A percentile compares a stretch with the other conserved stretches of the same genome.
These are phyloP conservation scores for Fomitiporia mediterranea DNA, from an alignment of 1,284 basidiomycete genomes.

Conservation along the genomic window DNA sequence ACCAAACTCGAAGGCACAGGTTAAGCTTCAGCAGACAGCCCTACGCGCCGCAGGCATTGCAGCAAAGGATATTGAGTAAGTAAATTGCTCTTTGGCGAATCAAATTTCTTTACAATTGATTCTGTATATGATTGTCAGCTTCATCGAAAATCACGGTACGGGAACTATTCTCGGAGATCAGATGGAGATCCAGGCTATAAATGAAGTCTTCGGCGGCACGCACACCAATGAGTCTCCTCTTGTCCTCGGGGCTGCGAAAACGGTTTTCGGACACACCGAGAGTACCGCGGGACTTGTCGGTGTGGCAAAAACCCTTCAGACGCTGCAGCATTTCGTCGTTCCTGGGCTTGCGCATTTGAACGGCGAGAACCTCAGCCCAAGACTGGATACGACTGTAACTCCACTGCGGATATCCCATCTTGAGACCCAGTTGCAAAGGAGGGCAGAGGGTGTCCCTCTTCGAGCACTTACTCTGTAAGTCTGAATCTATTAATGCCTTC, in stretches of 20 bases:
- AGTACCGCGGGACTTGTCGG: slow-evolving; percentile 32
- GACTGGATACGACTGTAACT: slow-evolving; percentile 30
- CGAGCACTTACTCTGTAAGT: slow-evolving; percentile 32
- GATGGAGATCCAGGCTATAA: slow-evolving; percentile 35
- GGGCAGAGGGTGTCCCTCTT: not conserved
- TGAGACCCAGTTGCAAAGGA: not conserved
- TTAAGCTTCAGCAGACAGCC: slow-evolving; percentile 29
- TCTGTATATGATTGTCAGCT: slow-evolving; percentile 23
- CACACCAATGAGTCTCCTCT: slow-evolving; percentile 30
- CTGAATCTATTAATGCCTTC: not conserved
- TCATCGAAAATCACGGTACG: slow-evolving; percentile 36
- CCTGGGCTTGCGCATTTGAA: slow-evolving; percentile 32
- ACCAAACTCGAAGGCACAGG: slow-evolving; percentile 33
- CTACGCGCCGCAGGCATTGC: slow-evolving; percentile 29
- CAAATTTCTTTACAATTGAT: not conserved
- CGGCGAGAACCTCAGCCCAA: slow-evolving; percentile 31
- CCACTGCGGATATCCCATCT: slow-evolving; percentile 25
- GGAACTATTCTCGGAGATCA: slow-evolving; percentile 35
- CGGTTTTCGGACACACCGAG: slow-evolving; percentile 34
- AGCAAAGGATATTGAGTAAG: slow-evolving; percentile 33
- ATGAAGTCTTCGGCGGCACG: slow-evolving; percentile 31
- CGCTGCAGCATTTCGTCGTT: slow-evolving; percentile 27
- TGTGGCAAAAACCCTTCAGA: slow-evolving; percentile 29
- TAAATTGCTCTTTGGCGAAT: not conserved
- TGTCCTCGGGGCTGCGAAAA: slow-evolving; percentile 33